Evolutionary conservation across 352 stramenopile genomes (phyloP).

Genomic region (Globisporangium mamillatum): DNA sequence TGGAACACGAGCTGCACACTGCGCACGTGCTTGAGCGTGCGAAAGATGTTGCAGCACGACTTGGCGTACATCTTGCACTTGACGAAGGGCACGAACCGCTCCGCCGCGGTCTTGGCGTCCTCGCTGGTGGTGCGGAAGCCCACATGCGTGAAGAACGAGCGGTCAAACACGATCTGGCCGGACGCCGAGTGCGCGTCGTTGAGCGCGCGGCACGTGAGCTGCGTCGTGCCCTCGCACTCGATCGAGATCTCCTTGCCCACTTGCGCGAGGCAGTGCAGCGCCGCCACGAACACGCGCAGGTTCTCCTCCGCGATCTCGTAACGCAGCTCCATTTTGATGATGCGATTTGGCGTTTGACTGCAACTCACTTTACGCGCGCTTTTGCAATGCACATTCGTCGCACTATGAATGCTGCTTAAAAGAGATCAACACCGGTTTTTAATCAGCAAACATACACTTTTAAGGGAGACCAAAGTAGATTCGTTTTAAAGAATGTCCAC

Average conservation of each 20-base stretch:
- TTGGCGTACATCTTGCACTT: conserved; percentile 81
- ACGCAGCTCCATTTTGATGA: conserved; percentile 55
- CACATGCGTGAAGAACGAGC: conserved; percentile 59
- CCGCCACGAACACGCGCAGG: conserved; percentile 74
- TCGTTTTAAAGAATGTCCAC: no score
- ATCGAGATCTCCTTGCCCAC: conserved; percentile 78
- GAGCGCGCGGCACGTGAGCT: conserved; percentile 66
- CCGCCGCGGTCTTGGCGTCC: conserved; percentile 8
- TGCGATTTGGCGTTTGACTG: background rate
- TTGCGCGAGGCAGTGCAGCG: conserved; percentile 74
- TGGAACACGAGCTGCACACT: conserved; percentile 64
- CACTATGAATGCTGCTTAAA: no score
- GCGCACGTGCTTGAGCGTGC: conserved; percentile 81
- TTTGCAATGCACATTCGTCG: no score
- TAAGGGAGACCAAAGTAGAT: no score
- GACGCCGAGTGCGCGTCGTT: conserved; percentile 86
- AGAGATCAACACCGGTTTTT: no score
- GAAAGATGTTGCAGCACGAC: conserved; percentile 78
- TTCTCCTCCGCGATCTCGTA: conserved; percentile 75
- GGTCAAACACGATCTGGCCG: conserved; percentile 55
- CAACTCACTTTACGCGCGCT: background rate
- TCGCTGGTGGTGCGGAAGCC: conserved; percentile 13
- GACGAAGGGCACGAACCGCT: conserved; percentile 35
- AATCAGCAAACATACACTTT: no score
- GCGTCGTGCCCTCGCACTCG: conserved; percentile 49